Evolutionary conservation across 495 filamentous ascomycete genomes (phyloP).

Genomic region (Cercophora sp.): DNA sequence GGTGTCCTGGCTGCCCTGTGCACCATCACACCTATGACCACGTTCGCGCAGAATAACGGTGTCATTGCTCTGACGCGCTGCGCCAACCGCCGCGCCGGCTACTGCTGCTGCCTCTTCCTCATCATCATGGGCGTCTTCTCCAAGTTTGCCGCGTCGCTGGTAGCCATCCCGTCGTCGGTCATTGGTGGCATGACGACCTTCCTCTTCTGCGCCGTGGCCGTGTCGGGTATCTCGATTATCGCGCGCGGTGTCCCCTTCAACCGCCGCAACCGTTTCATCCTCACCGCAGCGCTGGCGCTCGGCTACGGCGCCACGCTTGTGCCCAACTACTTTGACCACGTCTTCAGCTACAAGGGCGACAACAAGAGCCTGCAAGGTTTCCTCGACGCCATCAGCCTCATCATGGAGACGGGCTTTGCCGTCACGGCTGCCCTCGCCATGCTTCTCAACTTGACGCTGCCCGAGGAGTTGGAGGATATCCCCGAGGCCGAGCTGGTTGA

Average conservation of each 20-base stretch:
- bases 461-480: slow-evolving; percentile 63
- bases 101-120: slow-evolving; percentile 70
- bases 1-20: slow-evolving; percentile 74
- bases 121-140: slow-evolving; percentile 86
- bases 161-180: slow-evolving; percentile 75
- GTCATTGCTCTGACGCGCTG: slow-evolving; percentile 88
- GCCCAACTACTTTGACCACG: slow-evolving; percentile 67
- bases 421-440: slow-evolving; percentile 69
- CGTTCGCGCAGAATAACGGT: slow-evolving; percentile 80
- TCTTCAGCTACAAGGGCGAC: slow-evolving; percentile 69
- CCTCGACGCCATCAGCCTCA: slow-evolving; percentile 73
- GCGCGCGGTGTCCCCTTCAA: slow-evolving; percentile 68
- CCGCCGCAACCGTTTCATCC: slow-evolving; percentile 81
- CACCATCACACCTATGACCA: slow-evolving; percentile 82
- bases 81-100: slow-evolving; percentile 84
- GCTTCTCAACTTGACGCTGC: slow-evolving; percentile 67
- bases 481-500: background rate
- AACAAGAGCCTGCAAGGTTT: slow-evolving; percentile 72
- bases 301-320: slow-evolving; percentile 82
- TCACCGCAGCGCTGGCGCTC: slow-evolving; percentile 71
- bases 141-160: slow-evolving; percentile 86
- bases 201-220: slow-evolving; percentile 77
- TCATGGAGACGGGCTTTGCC: slow-evolving; percentile 77
- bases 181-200: slow-evolving; percentile 94
- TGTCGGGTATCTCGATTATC: slow-evolving; percentile 85